These are phyloP conservation scores for Flaveria trinervia DNA, from an alignment of 129 eudicot genomes.

Conservation along the genomic window DNA sequence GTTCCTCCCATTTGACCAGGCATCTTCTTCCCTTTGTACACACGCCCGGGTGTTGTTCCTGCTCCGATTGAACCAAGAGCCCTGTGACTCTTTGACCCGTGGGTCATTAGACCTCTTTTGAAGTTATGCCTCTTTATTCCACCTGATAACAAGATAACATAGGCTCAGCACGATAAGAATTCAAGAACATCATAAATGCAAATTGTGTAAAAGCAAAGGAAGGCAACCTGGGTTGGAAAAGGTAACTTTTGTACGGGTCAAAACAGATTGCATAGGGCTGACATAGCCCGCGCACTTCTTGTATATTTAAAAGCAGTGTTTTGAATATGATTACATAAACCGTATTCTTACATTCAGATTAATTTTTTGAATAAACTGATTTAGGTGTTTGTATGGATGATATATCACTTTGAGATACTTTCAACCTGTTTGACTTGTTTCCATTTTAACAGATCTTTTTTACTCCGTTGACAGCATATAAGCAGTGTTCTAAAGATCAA, in stretches of 20 bases:
- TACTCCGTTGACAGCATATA: background rate
- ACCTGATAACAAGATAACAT: constrained; percentile 47
- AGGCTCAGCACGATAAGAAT: background rate
- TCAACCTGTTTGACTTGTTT: background rate
- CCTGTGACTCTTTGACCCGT: constrained; percentile 96
- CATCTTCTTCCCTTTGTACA: constrained; percentile 93
- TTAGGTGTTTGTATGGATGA: background rate
- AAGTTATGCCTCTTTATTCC: constrained; percentile 92
- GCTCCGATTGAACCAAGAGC: constrained; percentile 95
- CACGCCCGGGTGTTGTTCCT: constrained; percentile 97
- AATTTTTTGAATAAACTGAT: background rate
- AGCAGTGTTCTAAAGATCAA: background rate
- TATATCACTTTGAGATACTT: background rate
- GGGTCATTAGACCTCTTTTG: constrained; percentile 91
- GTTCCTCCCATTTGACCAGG: constrained; percentile 99
- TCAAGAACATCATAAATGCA: background rate
- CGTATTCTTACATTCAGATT: background rate
- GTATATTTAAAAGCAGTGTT: background rate
- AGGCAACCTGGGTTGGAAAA: background rate
- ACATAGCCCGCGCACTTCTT: background rate
- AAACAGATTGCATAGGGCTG: background rate
- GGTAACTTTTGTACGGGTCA: background rate
- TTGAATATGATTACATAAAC: background rate
- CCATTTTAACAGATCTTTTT: background rate
- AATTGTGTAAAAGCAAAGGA: background rate